Percentiles rank a stretch among this genome's conserved stretches.
phyloP scores from a whole-genome alignment of 306 rosid genomes.

The Gleditsia sinensis region DNA sequence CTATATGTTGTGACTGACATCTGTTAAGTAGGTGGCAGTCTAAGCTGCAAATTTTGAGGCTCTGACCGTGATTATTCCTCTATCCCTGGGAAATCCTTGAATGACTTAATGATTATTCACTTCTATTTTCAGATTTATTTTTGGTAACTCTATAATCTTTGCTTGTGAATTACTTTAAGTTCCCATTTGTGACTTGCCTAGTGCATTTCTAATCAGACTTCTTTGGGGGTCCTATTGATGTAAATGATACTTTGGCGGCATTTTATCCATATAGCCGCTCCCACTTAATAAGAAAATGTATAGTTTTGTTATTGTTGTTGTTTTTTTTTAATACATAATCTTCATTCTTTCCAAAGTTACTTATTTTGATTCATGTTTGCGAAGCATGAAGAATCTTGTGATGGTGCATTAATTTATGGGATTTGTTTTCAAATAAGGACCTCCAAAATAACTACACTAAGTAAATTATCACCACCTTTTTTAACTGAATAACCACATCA shows the following conservation, averaged over 20 bases:
- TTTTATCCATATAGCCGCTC: too few relatives aligned
- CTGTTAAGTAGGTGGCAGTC: constrained; percentile 16
- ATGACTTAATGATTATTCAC: neutral
- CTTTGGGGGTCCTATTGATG: too few relatives aligned
- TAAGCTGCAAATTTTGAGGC: neutral
- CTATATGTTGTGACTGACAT: constrained; percentile 16
- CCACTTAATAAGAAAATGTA: too few relatives aligned
- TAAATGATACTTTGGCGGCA: too few relatives aligned
- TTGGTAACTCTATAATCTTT: neutral
- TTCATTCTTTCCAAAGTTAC: neutral
- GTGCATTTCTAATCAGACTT: constrained; percentile 6
- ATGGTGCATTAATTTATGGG: neutral
- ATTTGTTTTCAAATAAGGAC: neutral
- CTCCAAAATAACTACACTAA: neutral
- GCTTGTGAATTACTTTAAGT: neutral
- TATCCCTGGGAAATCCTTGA: neutral
- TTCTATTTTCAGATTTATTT: constrained; percentile 9
- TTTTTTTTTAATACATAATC: neutral
- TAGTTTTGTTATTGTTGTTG: too few relatives aligned
- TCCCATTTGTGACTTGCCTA: neutral
- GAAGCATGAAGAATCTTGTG: neutral
- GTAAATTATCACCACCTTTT: neutral
- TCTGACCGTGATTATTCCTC: neutral
- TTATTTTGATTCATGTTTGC: constrained; percentile 1
- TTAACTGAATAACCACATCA: neutral